These are phyloP conservation scores for Pythium dissotocum DNA, from an alignment of 352 stramenopile species.

Conservation along the genomic window DNA sequence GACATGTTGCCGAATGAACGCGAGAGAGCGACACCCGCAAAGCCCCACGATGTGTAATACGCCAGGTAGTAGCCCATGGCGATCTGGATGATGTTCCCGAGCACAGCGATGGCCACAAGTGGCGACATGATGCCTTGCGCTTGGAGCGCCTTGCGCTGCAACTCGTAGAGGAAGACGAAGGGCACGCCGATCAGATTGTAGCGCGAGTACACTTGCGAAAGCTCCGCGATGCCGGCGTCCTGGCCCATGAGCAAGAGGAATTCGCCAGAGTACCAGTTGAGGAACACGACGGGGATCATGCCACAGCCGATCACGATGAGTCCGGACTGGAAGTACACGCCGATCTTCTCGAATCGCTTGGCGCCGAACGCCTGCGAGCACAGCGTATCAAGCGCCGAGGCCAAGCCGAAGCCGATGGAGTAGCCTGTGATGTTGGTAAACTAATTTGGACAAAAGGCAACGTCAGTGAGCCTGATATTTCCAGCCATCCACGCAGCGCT, in stretches of 20 bases:
- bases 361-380: slow-evolving; percentile 70
- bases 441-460: slow-evolving; percentile 1
- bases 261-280: slow-evolving; percentile 54
- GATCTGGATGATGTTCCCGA: slow-evolving; percentile 60
- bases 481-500: neutral
- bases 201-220: slow-evolving; percentile 50
- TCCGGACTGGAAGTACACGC: slow-evolving; percentile 68
- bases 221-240: slow-evolving; percentile 42
- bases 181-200: slow-evolving; percentile 26
- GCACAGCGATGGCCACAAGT: slow-evolving; percentile 51
- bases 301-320: slow-evolving; percentile 50
- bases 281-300: slow-evolving; percentile 43
- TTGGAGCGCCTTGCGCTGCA: slow-evolving; percentile 63
- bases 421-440: slow-evolving; percentile 71
- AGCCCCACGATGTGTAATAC: slow-evolving; percentile 75
- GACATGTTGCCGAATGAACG: slow-evolving; percentile 59
- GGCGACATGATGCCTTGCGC: slow-evolving; percentile 64
- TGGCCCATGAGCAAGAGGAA: slow-evolving; percentile 59
- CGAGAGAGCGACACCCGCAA: slow-evolving; percentile 71
- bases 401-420: slow-evolving; percentile 62
- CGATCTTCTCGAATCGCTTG: slow-evolving; percentile 53
- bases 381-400: slow-evolving; percentile 75
- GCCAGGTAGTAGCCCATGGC: slow-evolving; percentile 66
- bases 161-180: slow-evolving; percentile 44
- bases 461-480: neutral